Conservation (phyloP, 768 basidiomycete genomes). For the Paxillus ammoniavirescens region DNA sequence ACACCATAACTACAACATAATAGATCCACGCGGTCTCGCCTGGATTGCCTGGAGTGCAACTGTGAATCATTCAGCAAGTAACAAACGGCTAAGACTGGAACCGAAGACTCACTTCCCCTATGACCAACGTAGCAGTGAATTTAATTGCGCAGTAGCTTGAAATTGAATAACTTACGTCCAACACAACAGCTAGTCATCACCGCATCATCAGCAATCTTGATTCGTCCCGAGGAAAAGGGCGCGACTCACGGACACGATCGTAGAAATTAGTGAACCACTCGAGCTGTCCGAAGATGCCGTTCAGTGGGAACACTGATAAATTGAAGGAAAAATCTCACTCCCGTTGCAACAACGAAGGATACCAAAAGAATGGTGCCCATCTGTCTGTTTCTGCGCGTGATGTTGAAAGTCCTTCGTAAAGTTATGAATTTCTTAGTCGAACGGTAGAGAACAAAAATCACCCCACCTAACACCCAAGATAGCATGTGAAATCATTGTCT, state of each 20-base stretch:
- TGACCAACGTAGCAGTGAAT: slow-evolving; percentile 5
- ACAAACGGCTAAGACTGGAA: not conserved
- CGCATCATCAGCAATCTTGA: slow-evolving; percentile 6
- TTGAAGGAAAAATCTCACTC: slow-evolving; percentile 34
- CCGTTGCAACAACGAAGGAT: slow-evolving; percentile 41
- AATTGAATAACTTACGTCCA: slow-evolving; percentile 18
- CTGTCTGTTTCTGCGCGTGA: slow-evolving; percentile 45
- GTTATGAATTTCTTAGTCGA: not conserved
- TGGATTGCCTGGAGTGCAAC: slow-evolving; percentile 45
- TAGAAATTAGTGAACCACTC: slow-evolving; percentile 59
- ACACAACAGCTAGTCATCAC: slow-evolving; percentile 15
- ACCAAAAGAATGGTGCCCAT: slow-evolving; percentile 41
- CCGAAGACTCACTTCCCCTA: slow-evolving; percentile 36
- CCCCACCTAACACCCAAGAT: slow-evolving; percentile 61
- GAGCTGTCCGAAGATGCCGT: slow-evolving; percentile 34
- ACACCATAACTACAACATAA: slow-evolving; percentile 57
- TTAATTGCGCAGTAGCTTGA: slow-evolving; percentile 1
- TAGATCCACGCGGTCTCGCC: slow-evolving; percentile 47
- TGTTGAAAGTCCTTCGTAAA: slow-evolving; percentile 49
- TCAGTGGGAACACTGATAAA: not conserved
- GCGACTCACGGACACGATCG: slow-evolving; percentile 46
- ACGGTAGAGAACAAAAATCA: not conserved
- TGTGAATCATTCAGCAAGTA: slow-evolving; percentile 22
- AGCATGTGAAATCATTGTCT: slow-evolving; percentile 62
- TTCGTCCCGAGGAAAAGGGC: slow-evolving; percentile 3